phyloP scores from a whole-genome alignment of 495 filamentous ascomycete genomes.

The Penicillium steckii region DNA sequence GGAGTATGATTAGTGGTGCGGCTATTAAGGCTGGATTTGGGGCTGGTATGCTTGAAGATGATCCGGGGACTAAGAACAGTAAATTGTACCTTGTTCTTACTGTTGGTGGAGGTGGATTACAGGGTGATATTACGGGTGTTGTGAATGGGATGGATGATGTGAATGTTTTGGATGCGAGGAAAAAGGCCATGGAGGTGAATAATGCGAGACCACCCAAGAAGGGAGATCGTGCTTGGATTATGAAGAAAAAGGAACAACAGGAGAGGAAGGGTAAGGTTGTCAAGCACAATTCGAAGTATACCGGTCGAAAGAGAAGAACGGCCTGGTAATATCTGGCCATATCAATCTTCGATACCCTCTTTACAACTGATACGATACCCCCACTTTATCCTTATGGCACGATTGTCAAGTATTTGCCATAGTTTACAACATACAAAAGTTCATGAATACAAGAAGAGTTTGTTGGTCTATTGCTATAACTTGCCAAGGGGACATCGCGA shows the following conservation, averaged over 20 bases:
- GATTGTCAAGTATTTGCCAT: background rate
- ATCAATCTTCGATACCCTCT: background rate
- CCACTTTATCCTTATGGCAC: background rate
- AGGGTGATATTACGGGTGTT: slow-evolving; percentile 80
- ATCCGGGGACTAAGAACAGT: slow-evolving; percentile 88
- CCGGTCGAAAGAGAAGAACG: slow-evolving; percentile 76
- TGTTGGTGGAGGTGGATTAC: slow-evolving; percentile 75
- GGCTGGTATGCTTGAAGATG: slow-evolving; percentile 91
- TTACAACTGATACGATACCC: slow-evolving; percentile 2
- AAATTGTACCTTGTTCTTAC: slow-evolving; percentile 95
- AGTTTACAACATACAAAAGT: slow-evolving; percentile 6
- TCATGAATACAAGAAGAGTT: slow-evolving; percentile 15
- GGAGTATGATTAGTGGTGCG: slow-evolving; percentile 83
- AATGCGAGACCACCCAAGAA: slow-evolving; percentile 59
- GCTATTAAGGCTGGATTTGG: slow-evolving; percentile 94
- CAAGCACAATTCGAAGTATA: slow-evolving; percentile 87
- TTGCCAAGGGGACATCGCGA: slow-evolving; percentile 25
- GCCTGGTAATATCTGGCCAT: slow-evolving; percentile 43
- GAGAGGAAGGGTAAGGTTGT: slow-evolving; percentile 91
- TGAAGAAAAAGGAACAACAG: slow-evolving; percentile 95
- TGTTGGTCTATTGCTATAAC: slow-evolving; percentile 32
- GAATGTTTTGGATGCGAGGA: slow-evolving; percentile 70
- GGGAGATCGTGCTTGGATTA: slow-evolving; percentile 85
- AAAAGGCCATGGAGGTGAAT: slow-evolving; percentile 43
- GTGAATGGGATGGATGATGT: slow-evolving; percentile 87